Conservation (phyloP, 2,329 filamentous ascomycete species). For the Colletotrichum falcatum region DNA sequence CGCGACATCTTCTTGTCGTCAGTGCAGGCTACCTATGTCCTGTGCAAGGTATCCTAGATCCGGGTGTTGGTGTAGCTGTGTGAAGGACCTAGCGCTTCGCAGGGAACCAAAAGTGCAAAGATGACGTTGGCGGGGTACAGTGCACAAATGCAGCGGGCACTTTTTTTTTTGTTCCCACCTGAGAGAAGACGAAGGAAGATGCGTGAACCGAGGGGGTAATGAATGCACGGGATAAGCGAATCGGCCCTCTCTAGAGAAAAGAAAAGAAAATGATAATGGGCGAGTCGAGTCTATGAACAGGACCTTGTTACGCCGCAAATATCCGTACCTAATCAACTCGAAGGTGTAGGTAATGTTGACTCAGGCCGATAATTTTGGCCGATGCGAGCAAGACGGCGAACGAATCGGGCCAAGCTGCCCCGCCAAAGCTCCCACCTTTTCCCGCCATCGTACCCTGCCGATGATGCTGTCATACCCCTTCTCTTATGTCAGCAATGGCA, state of each 20-base stretch:
- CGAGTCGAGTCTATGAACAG: conserved; percentile 7
- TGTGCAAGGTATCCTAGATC: background rate
- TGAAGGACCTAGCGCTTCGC: conserved; percentile 11
- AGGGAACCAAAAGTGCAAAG: conserved; percentile 24
- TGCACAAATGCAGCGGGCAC: conserved; percentile 13
- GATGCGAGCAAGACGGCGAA: conserved; percentile 30
- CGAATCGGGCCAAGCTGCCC: conserved; percentile 32
- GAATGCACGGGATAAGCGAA: background rate
- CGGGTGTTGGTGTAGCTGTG: background rate
- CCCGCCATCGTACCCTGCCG: background rate
- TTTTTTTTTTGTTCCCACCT: background rate
- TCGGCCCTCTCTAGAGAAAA: background rate
- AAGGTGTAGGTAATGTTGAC: conserved; percentile 14
- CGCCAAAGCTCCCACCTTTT: conserved; percentile 13
- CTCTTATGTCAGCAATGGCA: background rate
- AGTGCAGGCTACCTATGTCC: background rate
- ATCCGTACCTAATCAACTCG: background rate
- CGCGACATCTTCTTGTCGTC: conserved; percentile 37
- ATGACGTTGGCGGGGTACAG: conserved; percentile 40
- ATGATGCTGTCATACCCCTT: conserved; percentile 15
- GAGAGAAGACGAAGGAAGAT: background rate
- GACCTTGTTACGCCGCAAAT: conserved; percentile 8
- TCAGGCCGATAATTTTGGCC: conserved; percentile 37
- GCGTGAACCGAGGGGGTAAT: background rate
- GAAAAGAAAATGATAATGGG: background rate